Base-by-base conservation (phyloP, 305 asterid species). In the Solanum aculeatissimum region DNA sequence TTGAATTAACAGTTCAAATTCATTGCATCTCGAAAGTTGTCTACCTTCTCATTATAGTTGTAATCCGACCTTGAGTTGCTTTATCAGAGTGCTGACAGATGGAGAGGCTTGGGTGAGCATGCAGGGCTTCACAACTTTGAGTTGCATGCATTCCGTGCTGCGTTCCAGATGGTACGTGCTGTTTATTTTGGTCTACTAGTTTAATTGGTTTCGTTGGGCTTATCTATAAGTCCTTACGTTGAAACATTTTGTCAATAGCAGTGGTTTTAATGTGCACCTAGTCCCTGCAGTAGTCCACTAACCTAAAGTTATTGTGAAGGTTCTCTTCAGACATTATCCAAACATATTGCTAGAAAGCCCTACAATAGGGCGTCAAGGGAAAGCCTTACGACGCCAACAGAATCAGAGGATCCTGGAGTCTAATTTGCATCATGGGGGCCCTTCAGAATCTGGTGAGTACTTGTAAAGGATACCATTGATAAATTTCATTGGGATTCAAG, bases 71-170 rank as follows among this genome's bases (percentile, higher is more conserved):
- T 78, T 84, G 84, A 40, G 75, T 85, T 86, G 68, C 84, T 84
- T 86, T 57, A 65, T 70, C 87, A 96, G 98, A 92, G 98, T 91
- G 94, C 99, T 81, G 98, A 96, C 72, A 93, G 99, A 88, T 94
- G 98, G 98, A 90, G 86, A 86, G 87, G 85, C 51, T 86, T 93
- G 93, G 98, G 91, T 51, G 88, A 91, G 89, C 87, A 86, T 74
- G 94, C 91, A 80, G 94, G 96, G 82, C 91, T 90, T 84, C 94
- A 91, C 86, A 96, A 94, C 88, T 93, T 96, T 87, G 95, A 92
- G 91, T 93, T 96, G 90, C 99, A 96, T 89, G 89, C 93, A 47
- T 92, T 91, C 89, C 99, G 98, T 86, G 98, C 99, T 84, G 95
- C 96, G 86, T 96, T 96, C 84, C 98, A 96, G 89, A 93, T 93